phyloP scores from a whole-genome alignment of 495 filamentous ascomycete species.

The Penicillium dipodomyicola region DNA sequence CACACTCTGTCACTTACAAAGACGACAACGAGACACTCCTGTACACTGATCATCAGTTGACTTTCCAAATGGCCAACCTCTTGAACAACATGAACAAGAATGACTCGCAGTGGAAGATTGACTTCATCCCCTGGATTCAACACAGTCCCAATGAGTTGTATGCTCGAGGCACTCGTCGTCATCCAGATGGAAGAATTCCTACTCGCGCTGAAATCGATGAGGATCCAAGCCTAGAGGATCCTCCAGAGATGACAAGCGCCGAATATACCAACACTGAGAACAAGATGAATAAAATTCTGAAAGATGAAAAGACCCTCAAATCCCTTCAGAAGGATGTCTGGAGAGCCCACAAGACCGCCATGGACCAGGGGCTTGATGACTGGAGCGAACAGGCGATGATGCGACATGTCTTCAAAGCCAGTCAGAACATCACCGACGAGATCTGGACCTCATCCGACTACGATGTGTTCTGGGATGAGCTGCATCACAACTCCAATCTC shows the following conservation, averaged over 20 bases:
- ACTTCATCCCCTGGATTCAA: conserved; percentile 65
- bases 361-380: conserved; percentile 28
- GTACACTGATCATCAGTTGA: conserved; percentile 54
- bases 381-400: conserved; percentile 32
- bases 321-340: conserved; percentile 25
- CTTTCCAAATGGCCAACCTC: conserved; percentile 56
- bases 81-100: conserved; percentile 56
- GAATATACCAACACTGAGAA: conserved; percentile 16
- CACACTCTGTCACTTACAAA: conserved; percentile 36
- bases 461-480: conserved; percentile 28
- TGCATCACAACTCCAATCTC: conserved; percentile 31
- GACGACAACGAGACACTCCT: conserved; percentile 48
- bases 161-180: conserved; percentile 48
- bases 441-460: conserved; percentile 28
- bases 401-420: conserved; percentile 25
- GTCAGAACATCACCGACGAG: conserved; percentile 27
- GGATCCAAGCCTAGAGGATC: conserved; percentile 23
- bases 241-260: conserved; percentile 6
- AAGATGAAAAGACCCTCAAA: conserved; percentile 20
- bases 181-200: conserved; percentile 45
- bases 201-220: conserved; percentile 34
- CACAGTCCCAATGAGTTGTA: conserved; percentile 50
- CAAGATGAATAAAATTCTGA: conserved; percentile 21
- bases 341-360: conserved; percentile 22
- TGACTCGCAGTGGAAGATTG: conserved; percentile 48